A percentile compares a stretch with the other conserved stretches of the same genome.
These are phyloP conservation scores for Yamadazyma mexicana DNA, from an alignment of 1,139 yeast species.

Conservation along the genomic window DNA sequence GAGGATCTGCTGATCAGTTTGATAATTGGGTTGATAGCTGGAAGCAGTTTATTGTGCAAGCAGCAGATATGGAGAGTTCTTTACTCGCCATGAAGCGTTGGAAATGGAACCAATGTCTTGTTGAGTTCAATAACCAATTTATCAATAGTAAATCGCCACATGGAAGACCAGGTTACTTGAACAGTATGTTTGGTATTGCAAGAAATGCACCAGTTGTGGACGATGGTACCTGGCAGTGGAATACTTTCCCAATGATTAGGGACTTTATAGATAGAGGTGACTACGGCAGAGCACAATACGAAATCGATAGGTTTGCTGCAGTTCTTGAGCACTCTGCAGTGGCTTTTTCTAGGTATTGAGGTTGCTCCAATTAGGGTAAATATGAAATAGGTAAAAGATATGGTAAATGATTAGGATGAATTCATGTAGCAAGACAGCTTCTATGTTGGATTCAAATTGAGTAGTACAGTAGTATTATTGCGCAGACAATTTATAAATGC, in stretches of 20 bases:
- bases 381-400: too few relatives aligned
- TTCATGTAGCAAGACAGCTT: too few relatives aligned
- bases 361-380: too few relatives aligned
- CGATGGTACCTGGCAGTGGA: slow-evolving; percentile 47
- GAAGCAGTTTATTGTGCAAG: slow-evolving; percentile 38
- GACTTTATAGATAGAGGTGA: slow-evolving; percentile 57
- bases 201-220: slow-evolving; percentile 47
- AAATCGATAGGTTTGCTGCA: slow-evolving; percentile 49
- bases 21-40: slow-evolving; percentile 55
- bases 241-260: slow-evolving; percentile 74
- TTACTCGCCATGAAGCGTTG: slow-evolving; percentile 68
- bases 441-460: too few relatives aligned
- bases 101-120: slow-evolving; percentile 74
- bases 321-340: slow-evolving; percentile 27
- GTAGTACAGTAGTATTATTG: too few relatives aligned
- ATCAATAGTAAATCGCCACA: slow-evolving; percentile 45
- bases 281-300: slow-evolving; percentile 56
- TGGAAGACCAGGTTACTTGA: slow-evolving; percentile 66
- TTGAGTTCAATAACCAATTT: slow-evolving; percentile 56
- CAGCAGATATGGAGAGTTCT: slow-evolving; percentile 63
- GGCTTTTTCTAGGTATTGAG: slow-evolving; percentile 11
- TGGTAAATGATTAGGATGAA: too few relatives aligned
- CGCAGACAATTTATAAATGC: too few relatives aligned
- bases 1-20: slow-evolving; percentile 25
- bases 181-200: slow-evolving; percentile 71